A percentile compares a stretch with the other conserved stretches of the same genome.
These are phyloP conservation scores for Lentinula sp. DNA, from an alignment of 768 basidiomycete species.

Conservation along the genomic window DNA sequence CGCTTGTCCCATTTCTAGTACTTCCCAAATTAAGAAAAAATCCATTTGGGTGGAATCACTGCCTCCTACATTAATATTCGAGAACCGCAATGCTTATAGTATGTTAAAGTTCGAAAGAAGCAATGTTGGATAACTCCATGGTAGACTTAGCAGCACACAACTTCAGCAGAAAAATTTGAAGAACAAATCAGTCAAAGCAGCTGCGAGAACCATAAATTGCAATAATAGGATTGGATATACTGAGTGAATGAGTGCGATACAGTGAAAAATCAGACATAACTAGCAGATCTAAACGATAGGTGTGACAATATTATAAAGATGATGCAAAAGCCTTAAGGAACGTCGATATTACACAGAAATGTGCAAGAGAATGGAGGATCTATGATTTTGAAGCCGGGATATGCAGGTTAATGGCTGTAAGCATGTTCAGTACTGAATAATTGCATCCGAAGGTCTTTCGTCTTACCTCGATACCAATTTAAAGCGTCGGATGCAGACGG, in stretches of 20 bases:
- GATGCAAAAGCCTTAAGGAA: neutral
- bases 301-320: neutral
- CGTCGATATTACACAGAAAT: neutral
- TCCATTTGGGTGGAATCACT: too few relatives aligned
- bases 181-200: neutral
- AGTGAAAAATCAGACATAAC: neutral
- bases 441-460: neutral
- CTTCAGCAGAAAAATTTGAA: too few relatives aligned
- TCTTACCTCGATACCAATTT: conserved; percentile 84
- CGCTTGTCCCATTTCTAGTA: too few relatives aligned
- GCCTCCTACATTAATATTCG: too few relatives aligned
- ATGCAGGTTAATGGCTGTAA: conserved; percentile 79
- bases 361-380: neutral
- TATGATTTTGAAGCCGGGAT: conserved; percentile 78
- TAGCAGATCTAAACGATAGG: neutral
- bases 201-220: conserved; percentile 1
- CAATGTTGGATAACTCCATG: too few relatives aligned
- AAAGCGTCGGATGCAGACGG: conserved; percentile 79
- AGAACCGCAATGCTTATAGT: too few relatives aligned
- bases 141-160: too few relatives aligned
- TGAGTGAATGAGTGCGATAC: neutral
- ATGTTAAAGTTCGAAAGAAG: too few relatives aligned
- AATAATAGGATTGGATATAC: neutral
- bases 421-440: neutral
- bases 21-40: too few relatives aligned